Conservation (phyloP, 169 alveolate genomes). For the Cryptosporidium xiaoi region DNA sequence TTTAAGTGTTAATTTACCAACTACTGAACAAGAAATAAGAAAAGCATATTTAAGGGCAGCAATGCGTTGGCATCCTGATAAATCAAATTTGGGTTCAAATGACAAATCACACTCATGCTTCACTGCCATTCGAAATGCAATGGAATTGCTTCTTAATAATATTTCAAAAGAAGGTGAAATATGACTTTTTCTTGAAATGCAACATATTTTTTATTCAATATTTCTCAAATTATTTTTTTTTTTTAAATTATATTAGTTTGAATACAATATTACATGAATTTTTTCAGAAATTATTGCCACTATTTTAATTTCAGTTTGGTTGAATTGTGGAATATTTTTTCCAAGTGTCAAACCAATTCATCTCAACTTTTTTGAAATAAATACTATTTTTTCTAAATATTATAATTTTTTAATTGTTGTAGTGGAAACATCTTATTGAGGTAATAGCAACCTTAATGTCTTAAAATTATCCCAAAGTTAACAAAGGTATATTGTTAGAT, state of each 20-base stretch:
- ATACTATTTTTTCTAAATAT: no score
- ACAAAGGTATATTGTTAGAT: no score
- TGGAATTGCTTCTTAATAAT: constrained; percentile 37
- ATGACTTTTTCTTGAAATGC: background rate
- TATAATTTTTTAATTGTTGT: no score
- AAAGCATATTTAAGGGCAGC: constrained; percentile 72
- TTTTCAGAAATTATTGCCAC: no score
- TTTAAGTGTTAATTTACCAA: constrained; percentile 41
- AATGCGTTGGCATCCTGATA: constrained; percentile 75
- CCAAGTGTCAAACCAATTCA: no score
- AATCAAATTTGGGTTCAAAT: constrained; percentile 1
- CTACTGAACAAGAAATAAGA: constrained; percentile 56
- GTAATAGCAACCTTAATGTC: no score
- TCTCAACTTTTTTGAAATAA: no score
- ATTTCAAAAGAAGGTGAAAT: constrained; percentile 21
- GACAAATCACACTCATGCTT: constrained; percentile 49
- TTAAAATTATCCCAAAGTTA: no score
- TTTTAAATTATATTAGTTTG: background rate
- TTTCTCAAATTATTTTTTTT: background rate
- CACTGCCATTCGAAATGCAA: constrained; percentile 69
- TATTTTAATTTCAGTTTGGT: no score
- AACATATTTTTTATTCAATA: background rate
- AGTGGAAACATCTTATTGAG: no score
- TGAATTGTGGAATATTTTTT: no score
- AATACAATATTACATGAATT: no score